Evolutionary conservation across 192 early-diverging fungal species (phyloP), one percentile per base, ranked within the genome.

Genomic region (Pilaira anomala): DNA sequence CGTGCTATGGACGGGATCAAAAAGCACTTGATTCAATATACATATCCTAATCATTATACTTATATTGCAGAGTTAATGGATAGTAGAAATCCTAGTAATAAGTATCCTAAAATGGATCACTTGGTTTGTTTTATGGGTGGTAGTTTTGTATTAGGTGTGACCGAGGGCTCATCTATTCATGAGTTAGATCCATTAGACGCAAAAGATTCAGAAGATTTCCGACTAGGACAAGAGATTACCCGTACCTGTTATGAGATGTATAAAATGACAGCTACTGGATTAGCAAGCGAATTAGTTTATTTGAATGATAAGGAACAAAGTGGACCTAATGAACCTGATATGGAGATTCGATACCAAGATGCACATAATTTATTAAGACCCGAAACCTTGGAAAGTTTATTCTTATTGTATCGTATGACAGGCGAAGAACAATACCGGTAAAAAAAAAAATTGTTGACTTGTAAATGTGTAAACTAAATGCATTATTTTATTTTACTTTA

Each of bases 111-210:
- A 66, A 95, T 96, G 93, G 92, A 96, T 73, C 96, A 98, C 63
- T 77, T 98, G 16, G 92, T 95, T 1, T 96, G 96, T 75, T 98
- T 96, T 75, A 78, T 93, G 18, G 91, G 91, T 11, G 93, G 91
- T 0, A 87, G 87, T 6, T 74, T 96, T 62, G 92, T 93, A 0
- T 74, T 95, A 11, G 84, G 85, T 12, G 91, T 86, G 0, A 90
- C 91, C 9, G 70, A 79, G 28, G 89, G 89, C 19, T 69, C 49
- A 39, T 30, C 72, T 24, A 52, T 88, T 2, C 48, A 66, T 6
- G 61, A 76, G 22, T 58, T 60, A 5, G 58, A 53, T 2, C 56
- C 76, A 1, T 73, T 85, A 36, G 54, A 78, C 18, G 73, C 78
- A 11, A 68, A 71, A 29, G 66, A 83, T 25, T 76, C 79, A 21